These are phyloP conservation scores for Arctostaphylos glauca DNA, from an alignment of 148 eudicot species.

Conservation along the genomic window DNA sequence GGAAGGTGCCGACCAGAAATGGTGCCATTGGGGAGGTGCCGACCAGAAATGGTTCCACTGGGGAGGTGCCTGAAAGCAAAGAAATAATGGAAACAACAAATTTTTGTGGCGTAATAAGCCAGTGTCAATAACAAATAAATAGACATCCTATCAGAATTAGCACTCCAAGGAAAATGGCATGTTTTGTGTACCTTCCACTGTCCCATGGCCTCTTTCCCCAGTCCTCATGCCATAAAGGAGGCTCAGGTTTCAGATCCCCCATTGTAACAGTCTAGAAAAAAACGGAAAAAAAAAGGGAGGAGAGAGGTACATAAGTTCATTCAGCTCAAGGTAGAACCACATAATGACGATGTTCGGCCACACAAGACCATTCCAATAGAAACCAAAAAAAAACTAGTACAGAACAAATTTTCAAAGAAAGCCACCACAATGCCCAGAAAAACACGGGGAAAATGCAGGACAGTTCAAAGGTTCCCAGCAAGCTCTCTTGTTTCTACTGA, in stretches of 20 bases:
- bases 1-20: slow-evolving; percentile 42
- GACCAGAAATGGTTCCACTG: slow-evolving; percentile 61
- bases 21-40: slow-evolving; percentile 13
- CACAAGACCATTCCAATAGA: background rate
- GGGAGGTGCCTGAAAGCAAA: slow-evolving; percentile 44
- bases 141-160: background rate
- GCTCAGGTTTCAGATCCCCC: slow-evolving; percentile 60
- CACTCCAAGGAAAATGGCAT: background rate
- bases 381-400: background rate
- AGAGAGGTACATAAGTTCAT: background rate
- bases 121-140: background rate
- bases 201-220: slow-evolving; percentile 50
- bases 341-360: background rate
- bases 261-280: slow-evolving; percentile 52
- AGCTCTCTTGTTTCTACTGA: background rate
- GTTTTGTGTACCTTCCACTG: slow-evolving; percentile 49
- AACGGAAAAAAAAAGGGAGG: background rate
- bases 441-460: background rate
- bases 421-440: background rate
- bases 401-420: background rate
- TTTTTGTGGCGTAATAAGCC: background rate
- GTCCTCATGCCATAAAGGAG: slow-evolving; percentile 88
- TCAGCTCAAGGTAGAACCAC: background rate
- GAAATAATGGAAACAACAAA: background rate
- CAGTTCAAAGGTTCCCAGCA: background rate